Conservation (phyloP, 1,284 basidiomycete genomes). For the Singerocomus rubriflavus region DNA sequence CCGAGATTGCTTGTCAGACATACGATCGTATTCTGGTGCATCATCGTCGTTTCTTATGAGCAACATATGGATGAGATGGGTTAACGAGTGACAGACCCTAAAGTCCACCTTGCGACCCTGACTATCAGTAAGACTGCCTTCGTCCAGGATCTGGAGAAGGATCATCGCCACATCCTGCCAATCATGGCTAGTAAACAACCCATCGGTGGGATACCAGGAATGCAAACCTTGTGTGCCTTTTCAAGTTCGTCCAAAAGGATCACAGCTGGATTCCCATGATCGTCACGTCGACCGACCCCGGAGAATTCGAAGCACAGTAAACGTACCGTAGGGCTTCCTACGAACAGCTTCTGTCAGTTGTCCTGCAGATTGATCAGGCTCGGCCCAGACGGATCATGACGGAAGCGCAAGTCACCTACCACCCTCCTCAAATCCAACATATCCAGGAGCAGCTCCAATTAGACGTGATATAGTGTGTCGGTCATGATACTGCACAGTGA, state of each 20-base stretch:
- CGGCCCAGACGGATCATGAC: background rate
- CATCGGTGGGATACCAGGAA: background rate
- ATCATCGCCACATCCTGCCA: slow-evolving; percentile 83
- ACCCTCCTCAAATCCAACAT: slow-evolving; percentile 92
- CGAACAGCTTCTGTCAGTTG: slow-evolving; percentile 88
- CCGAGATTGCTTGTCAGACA: slow-evolving; percentile 50
- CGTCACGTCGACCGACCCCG: background rate
- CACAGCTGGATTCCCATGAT: slow-evolving; percentile 47
- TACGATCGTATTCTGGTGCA: slow-evolving; percentile 33
- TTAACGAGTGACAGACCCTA: slow-evolving; percentile 46
- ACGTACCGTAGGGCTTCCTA: slow-evolving; percentile 73
- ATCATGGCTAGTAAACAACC: background rate
- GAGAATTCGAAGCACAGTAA: background rate
- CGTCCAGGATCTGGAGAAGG: slow-evolving; percentile 89
- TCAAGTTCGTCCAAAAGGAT: slow-evolving; percentile 87
- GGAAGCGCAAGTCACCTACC: slow-evolving; percentile 37
- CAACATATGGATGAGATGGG: background rate
- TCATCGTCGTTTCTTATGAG: background rate
- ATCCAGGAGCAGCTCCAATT: slow-evolving; percentile 90
- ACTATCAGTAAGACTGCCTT: slow-evolving; percentile 86
- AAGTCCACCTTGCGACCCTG: slow-evolving; percentile 79
- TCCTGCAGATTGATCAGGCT: slow-evolving; percentile 35
- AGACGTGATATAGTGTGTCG: slow-evolving; percentile 87
- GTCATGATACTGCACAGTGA: slow-evolving; percentile 65
- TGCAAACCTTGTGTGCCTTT: slow-evolving; percentile 77